A percentile compares a stretch with the other conserved stretches of the same genome.
Conservation (phyloP, 352 stramenopile genomes). For the Phytophthora quininea region DNA sequence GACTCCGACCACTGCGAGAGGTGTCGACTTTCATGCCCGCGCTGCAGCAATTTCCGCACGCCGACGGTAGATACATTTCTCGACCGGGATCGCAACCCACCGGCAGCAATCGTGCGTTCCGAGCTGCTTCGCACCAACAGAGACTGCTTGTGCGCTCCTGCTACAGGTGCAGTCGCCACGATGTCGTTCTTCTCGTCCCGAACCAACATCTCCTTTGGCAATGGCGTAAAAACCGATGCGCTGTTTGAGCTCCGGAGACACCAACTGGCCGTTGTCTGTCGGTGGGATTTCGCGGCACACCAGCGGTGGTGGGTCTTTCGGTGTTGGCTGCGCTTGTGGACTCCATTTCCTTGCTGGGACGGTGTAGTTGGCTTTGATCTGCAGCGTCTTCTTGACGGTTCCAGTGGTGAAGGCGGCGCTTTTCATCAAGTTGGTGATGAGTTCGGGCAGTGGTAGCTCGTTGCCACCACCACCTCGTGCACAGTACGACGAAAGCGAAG, state of each 20-base stretch:
- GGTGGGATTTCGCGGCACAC: slow-evolving; percentile 66
- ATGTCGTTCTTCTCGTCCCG: slow-evolving; percentile 43
- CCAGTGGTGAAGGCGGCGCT: slow-evolving; percentile 43
- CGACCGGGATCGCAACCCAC: slow-evolving; percentile 18
- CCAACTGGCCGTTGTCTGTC: slow-evolving; percentile 56
- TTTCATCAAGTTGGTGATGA: slow-evolving; percentile 73
- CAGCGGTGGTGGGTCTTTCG: slow-evolving; percentile 57
- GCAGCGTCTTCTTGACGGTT: slow-evolving; percentile 68
- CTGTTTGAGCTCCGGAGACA: slow-evolving; percentile 54
- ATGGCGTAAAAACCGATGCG: slow-evolving; percentile 48
- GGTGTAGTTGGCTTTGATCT: slow-evolving; percentile 67
- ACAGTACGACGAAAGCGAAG: slow-evolving; percentile 45
- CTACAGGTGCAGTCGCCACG: slow-evolving; percentile 4
- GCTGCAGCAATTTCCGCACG: slow-evolving; percentile 24
- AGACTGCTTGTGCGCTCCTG: slow-evolving; percentile 3
- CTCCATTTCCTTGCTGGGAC: slow-evolving; percentile 69
- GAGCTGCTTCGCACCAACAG: slow-evolving; percentile 21
- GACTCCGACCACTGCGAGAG: slow-evolving; percentile 5
- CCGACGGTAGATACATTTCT: slow-evolving; percentile 21
- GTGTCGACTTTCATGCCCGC: slow-evolving; percentile 22
- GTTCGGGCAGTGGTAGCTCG: slow-evolving; percentile 37
- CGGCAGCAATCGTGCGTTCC: slow-evolving; percentile 18
- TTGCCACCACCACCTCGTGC: slow-evolving; percentile 39
- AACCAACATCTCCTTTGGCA: slow-evolving; percentile 60
- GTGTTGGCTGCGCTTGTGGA: slow-evolving; percentile 42